Evolutionary conservation across 352 stramenopile species (phyloP), one percentile per base, ranked within the genome.

Genomic region (Pythium plurisporium): DNA sequence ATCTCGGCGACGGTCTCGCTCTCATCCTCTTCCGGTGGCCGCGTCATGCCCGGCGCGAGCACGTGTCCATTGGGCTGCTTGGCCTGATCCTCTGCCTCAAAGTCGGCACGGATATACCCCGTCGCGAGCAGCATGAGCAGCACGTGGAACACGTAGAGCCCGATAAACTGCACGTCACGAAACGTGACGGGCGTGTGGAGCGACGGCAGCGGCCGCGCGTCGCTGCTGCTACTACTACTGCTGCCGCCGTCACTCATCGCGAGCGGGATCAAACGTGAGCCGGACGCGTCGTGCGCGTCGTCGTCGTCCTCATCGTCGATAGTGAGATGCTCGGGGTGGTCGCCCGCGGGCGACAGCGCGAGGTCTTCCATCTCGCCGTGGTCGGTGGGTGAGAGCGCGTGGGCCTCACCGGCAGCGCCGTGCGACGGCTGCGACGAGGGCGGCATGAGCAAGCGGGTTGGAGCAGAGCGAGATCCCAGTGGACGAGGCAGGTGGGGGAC

Each of bases 171-270:
- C 8, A 86, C 64, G 60, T 89, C 79, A 14, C 81, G 76, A 43
- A 76, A 86, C 38, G 78, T 81, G 31, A 83, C 69, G 23, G 79
- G 76, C 10, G 67, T 65, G 30, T 85, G 67, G 19, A 89, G 72
- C 51, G 79, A 88, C 34, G 81, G 79, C 51, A 89, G 63, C 36
- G 79, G 79, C 1, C 81, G 82, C 46, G 67, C 54, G 26, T 77
- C 76, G 29, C 36, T 56, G 40, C 76, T 73, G 43, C 59, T 66
- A 26, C 59, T 49, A 37, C 73, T 74, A 27, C 65, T 78, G 17
- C n/a, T 17, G 44, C 67, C 72, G 36, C 73, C 81, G 70, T 87
- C 75, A 14, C 75, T 87, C 73, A 88, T 86, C 55, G 80, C 76
- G 46, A 86, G 65, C 55, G 79, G 76, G 29, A 89, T 85, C 42